Percentiles rank a stretch among this genome's conserved stretches.
Evolutionary conservation across 2,329 filamentous ascomycete species (phyloP).

Genomic region (Thyridium curvatum): DNA sequence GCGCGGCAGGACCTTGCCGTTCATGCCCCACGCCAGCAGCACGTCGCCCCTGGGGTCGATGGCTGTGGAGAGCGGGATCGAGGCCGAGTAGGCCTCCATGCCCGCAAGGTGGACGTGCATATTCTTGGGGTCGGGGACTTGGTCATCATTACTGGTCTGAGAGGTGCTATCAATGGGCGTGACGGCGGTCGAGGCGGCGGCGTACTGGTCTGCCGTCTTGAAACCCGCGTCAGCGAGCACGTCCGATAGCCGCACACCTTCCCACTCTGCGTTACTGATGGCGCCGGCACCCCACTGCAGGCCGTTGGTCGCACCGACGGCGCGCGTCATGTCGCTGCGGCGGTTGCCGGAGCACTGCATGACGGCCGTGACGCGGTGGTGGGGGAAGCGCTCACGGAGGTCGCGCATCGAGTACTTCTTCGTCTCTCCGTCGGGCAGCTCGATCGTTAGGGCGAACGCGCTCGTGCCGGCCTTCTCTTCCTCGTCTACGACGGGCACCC

Average conservation of each 20-base stretch:
- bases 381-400: constrained; percentile 43
- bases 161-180: neutral
- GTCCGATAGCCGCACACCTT: constrained; percentile 48
- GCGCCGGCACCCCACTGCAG: constrained; percentile 54
- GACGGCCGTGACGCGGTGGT: constrained; percentile 45
- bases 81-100: constrained; percentile 55
- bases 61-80: constrained; percentile 52
- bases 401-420: constrained; percentile 48
- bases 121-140: constrained; percentile 30
- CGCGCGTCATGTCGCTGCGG: constrained; percentile 50
- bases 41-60: constrained; percentile 58
- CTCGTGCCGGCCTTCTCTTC: constrained; percentile 27
- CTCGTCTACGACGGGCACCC: constrained; percentile 45
- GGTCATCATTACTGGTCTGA: constrained; percentile 1
- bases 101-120: constrained; percentile 54
- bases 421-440: constrained; percentile 50
- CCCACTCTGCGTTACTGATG: constrained; percentile 55
- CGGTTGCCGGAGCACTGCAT: constrained; percentile 58
- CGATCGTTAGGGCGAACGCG: constrained; percentile 36
- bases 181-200: constrained; percentile 1
- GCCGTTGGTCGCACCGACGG: constrained; percentile 43
- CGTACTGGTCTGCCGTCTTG: constrained; percentile 9
- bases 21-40: constrained; percentile 62
- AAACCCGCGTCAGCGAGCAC: constrained; percentile 51
- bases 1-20: constrained; percentile 52